phyloP scores from a whole-genome alignment of 176 grass and related monocot species.

The Avena eriantha region DNA sequence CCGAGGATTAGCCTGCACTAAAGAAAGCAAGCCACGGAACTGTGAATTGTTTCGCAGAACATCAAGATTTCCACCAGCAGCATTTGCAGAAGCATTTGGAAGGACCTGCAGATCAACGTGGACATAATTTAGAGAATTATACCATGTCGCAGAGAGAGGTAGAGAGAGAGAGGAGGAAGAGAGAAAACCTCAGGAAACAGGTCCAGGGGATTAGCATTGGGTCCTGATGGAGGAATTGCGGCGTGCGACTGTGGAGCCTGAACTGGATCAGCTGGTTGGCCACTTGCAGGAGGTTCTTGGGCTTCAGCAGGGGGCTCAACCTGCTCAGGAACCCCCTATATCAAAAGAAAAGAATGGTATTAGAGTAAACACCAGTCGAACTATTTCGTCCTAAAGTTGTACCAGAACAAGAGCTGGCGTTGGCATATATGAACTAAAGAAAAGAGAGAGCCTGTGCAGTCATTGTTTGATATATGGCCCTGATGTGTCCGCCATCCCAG shows the following conservation, averaged over 20 bases:
- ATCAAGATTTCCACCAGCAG: slow-evolving; percentile 79
- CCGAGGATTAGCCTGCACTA: slow-evolving; percentile 89
- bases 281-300: slow-evolving; percentile 55
- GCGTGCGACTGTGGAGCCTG: slow-evolving; percentile 60
- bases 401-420: neutral
- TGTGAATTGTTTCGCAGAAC: slow-evolving; percentile 80
- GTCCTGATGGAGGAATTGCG: slow-evolving; percentile 60
- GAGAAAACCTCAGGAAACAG: slow-evolving; percentile 81
- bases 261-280: slow-evolving; percentile 45
- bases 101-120: slow-evolving; percentile 50
- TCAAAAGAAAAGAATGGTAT: slow-evolving; percentile 26
- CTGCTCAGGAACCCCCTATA: slow-evolving; percentile 79
- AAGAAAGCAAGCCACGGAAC: slow-evolving; percentile 71
- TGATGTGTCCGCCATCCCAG: neutral
- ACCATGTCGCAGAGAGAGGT: neutral
- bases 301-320: slow-evolving; percentile 52
- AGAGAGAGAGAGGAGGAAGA: neutral
- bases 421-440: neutral
- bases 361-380: neutral
- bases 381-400: slow-evolving; percentile 22
- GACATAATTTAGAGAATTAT: neutral
- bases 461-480: neutral
- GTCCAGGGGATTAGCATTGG: slow-evolving; percentile 85
- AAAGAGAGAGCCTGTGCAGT: neutral
- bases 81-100: slow-evolving; percentile 73